These are phyloP conservation scores for Diaporthe sp. DNA, from an alignment of 2,329 filamentous ascomycete genomes.

Conservation along the genomic window DNA sequence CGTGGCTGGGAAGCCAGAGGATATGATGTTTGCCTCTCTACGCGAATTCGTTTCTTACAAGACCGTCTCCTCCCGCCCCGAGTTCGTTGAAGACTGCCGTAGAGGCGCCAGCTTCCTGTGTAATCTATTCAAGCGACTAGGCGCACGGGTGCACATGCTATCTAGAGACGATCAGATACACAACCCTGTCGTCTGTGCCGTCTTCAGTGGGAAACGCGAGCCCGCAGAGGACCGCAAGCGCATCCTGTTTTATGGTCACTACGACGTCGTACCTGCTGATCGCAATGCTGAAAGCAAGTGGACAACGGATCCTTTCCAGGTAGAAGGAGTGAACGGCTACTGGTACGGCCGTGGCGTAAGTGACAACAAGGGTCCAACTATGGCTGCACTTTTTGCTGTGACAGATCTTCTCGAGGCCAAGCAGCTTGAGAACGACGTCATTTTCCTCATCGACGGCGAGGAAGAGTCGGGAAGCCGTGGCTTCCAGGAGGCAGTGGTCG, in stretches of 20 bases:
- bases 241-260: conserved; percentile 97
- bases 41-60: conserved; percentile 91
- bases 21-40: conserved; percentile 77
- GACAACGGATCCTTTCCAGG: conserved; percentile 88
- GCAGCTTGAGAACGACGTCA: conserved; percentile 84
- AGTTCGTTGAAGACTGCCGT: conserved; percentile 91
- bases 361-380: conserved; percentile 96
- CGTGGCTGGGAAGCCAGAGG: conserved; percentile 56
- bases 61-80: conserved; percentile 87
- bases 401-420: conserved; percentile 90
- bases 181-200: conserved; percentile 94
- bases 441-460: conserved; percentile 96
- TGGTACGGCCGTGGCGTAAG: conserved; percentile 96
- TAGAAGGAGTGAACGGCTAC: conserved; percentile 91
- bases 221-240: conserved; percentile 79
- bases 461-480: conserved; percentile 95
- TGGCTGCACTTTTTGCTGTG: conserved; percentile 93
- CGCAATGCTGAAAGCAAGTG: conserved; percentile 81
- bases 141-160: conserved; percentile 91
- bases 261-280: conserved; percentile 95
- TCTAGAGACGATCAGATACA: conserved; percentile 78
- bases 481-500: conserved; percentile 84
- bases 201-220: conserved; percentile 82
- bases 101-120: conserved; percentile 92
- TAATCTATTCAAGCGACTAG: conserved; percentile 90